Conservation (phyloP, 1,139 yeast species). For the Kazachstania sp. region DNA sequence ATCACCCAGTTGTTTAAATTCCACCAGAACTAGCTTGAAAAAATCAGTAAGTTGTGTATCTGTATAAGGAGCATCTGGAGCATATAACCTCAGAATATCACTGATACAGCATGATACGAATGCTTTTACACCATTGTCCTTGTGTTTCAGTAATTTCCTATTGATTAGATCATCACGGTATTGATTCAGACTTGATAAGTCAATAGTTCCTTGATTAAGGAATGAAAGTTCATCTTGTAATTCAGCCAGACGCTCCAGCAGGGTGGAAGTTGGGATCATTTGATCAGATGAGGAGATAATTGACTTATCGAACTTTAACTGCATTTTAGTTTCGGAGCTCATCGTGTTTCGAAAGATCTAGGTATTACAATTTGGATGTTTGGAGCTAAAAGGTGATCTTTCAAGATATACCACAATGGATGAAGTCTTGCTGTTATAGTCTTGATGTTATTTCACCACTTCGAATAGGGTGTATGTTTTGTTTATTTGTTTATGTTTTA, state of each 20-base stretch:
- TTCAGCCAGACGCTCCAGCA: conserved; percentile 37
- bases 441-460: not conserved
- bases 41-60: conserved; percentile 51
- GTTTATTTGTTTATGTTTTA: not conserved
- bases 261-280: conserved; percentile 52
- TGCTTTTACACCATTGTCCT: conserved; percentile 65
- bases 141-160: conserved; percentile 50
- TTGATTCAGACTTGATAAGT: conserved; percentile 37
- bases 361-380: too few species aligned
- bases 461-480: not conserved
- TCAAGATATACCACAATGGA: too few species aligned
- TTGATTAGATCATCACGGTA: conserved; percentile 48
- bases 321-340: conserved; percentile 7
- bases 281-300: conserved; percentile 48
- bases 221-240: conserved; percentile 55
- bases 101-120: conserved; percentile 66
- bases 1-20: conserved; percentile 50
- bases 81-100: conserved; percentile 68
- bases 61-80: conserved; percentile 88
- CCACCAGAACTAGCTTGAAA: conserved; percentile 54
- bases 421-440: too few species aligned
- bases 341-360: not conserved
- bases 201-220: conserved; percentile 52
- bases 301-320: conserved; percentile 38
- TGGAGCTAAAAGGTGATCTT: too few species aligned